Evolutionary conservation across 768 basidiomycete species (phyloP).

Genomic region (Rhizopogon rudus): DNA sequence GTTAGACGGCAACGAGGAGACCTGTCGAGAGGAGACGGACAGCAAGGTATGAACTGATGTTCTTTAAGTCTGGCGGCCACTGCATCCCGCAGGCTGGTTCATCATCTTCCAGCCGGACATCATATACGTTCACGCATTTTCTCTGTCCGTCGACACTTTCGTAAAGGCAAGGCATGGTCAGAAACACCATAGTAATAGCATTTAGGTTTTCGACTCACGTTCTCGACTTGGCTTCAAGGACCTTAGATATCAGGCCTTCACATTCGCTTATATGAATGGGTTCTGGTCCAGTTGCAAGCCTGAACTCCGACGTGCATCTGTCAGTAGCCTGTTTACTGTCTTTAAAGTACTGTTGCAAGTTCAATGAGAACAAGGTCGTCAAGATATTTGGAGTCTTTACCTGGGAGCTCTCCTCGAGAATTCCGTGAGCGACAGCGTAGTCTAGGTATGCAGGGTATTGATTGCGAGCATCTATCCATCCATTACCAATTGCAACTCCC

Average conservation of each 20-base stretch:
- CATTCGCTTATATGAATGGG: conserved; percentile 56
- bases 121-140: conserved; percentile 93
- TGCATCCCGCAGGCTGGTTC: conserved; percentile 93
- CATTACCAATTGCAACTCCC: conserved; percentile 92
- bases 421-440: conserved; percentile 72
- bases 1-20: background rate
- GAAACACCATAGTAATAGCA: background rate
- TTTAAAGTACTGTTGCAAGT: conserved; percentile 49
- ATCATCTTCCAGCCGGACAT: conserved; percentile 84
- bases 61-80: conserved; percentile 86
- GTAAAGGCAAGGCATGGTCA: background rate
- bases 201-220: conserved; percentile 13
- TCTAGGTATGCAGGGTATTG: conserved; percentile 93
- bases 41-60: conserved; percentile 72
- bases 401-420: conserved; percentile 67
- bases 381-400: conserved; percentile 34
- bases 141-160: conserved; percentile 59
- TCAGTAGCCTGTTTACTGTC: conserved; percentile 52
- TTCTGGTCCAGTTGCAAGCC: conserved; percentile 38
- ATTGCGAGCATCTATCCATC: conserved; percentile 88
- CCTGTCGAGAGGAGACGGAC: conserved; percentile 43
- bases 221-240: conserved; percentile 22
- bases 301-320: conserved; percentile 46
- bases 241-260: conserved; percentile 48
- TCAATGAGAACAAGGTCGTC: background rate